phyloP scores from a whole-genome alignment of 768 basidiomycete species.

The Auriscalpium microsporum region DNA sequence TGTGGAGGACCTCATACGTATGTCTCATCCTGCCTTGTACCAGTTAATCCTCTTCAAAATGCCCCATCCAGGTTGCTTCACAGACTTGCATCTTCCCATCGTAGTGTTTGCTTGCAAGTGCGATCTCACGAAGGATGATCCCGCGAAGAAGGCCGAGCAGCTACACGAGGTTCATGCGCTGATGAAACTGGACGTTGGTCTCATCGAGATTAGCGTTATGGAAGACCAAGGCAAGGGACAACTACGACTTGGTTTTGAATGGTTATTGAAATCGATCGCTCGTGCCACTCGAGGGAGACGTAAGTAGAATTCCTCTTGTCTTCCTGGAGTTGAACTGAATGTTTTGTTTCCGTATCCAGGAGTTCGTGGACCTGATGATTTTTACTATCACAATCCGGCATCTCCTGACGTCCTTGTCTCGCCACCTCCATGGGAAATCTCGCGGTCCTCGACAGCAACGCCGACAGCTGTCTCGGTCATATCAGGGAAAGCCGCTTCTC shows the following conservation, averaged over 20 bases:
- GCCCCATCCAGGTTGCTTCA: slow-evolving; percentile 42
- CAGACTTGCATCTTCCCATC: slow-evolving; percentile 47
- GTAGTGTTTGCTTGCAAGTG: slow-evolving; percentile 86
- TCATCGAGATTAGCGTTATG: slow-evolving; percentile 62
- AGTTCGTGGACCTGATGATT: slow-evolving; percentile 15
- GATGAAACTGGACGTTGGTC: slow-evolving; percentile 59
- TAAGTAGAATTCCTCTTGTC: not conserved
- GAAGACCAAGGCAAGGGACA: slow-evolving; percentile 55
- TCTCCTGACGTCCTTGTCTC: slow-evolving; percentile 52
- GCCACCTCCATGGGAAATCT: slow-evolving; percentile 47
- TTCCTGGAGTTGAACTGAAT: not conserved
- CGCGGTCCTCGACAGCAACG: slow-evolving; percentile 39
- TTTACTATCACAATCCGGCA: slow-evolving; percentile 59
- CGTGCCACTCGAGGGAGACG: slow-evolving; percentile 4
- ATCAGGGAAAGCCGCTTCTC: slow-evolving; percentile 25
- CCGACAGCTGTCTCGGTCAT: slow-evolving; percentile 30
- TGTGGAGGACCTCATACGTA: slow-evolving; percentile 64
- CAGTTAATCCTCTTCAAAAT: slow-evolving; percentile 5
- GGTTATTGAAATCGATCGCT: slow-evolving; percentile 58
- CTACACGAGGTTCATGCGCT: slow-evolving; percentile 41
- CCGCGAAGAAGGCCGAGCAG: slow-evolving; percentile 46
- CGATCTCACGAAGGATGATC: slow-evolving; percentile 33
- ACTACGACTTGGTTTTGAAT: slow-evolving; percentile 68
- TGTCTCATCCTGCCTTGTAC: slow-evolving; percentile 23
- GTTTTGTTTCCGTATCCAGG: slow-evolving; percentile 4